phyloP scores from a whole-genome alignment of 257 asterid species.

The Haberlea rhodopensis region DNA sequence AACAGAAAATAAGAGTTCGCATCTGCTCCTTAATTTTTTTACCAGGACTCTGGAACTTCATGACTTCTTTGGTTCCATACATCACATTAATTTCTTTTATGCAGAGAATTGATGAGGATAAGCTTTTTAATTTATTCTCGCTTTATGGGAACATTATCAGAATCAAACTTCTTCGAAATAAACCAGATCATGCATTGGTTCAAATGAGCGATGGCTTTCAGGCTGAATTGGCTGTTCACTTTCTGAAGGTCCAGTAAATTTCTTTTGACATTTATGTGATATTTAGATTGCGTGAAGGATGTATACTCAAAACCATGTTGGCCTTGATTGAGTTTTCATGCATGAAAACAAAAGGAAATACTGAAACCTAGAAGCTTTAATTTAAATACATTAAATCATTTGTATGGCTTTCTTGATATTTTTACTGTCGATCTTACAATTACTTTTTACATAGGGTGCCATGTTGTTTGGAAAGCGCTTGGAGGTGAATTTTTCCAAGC shows the following conservation, averaged over 20 bases:
- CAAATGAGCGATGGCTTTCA: slow-evolving; percentile 99
- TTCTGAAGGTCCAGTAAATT: slow-evolving; percentile 61
- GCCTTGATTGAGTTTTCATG: background rate
- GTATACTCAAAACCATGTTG: background rate
- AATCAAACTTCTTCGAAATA: slow-evolving; percentile 89
- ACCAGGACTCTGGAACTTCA: slow-evolving; percentile 3
- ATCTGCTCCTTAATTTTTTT: background rate
- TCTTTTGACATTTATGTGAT: slow-evolving; percentile 15
- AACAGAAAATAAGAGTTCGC: background rate
- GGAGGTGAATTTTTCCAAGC: slow-evolving; percentile 92
- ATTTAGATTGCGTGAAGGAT: slow-evolving; percentile 15
- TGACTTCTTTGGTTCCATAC: slow-evolving; percentile 14
- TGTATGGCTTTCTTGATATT: background rate
- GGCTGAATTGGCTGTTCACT: slow-evolving; percentile 98
- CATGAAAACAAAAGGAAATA: background rate
- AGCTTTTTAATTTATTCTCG: slow-evolving; percentile 91
- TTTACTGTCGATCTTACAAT: background rate
- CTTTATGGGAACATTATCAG: slow-evolving; percentile 88
- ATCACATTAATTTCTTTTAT: slow-evolving; percentile 25
- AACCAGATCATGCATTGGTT: slow-evolving; percentile 94
- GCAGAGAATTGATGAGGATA: slow-evolving; percentile 88
- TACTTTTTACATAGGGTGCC: slow-evolving; percentile 56
- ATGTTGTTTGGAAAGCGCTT: slow-evolving; percentile 81
- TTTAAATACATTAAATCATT: background rate
- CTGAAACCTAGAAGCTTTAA: slow-evolving; percentile 8